Conservation (phyloP, 2,329 filamentous ascomycete genomes). For the Arthrobotrys conoides region DNA sequence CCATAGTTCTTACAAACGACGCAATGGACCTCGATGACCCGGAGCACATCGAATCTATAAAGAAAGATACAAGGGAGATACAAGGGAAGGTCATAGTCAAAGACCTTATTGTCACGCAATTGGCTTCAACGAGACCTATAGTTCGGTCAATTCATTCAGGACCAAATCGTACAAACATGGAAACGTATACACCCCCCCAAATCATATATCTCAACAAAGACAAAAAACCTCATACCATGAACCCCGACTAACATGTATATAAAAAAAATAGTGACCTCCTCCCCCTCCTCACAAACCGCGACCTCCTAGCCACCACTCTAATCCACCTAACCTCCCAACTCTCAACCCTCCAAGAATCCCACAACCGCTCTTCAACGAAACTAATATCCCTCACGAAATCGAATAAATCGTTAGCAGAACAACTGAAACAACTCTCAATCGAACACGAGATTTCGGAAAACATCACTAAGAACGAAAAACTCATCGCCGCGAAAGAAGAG, state of each 20-base stretch:
- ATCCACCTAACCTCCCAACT: constrained; percentile 48
- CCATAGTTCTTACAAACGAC: constrained; percentile 42
- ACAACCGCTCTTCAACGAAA: constrained; percentile 17
- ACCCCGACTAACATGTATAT: constrained; percentile 10
- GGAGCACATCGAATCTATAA: constrained; percentile 25
- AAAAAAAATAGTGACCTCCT: constrained; percentile 44
- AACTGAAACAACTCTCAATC: constrained; percentile 34
- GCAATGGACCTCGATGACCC: constrained; percentile 56
- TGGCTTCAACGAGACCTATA: constrained; percentile 55
- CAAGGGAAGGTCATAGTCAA: constrained; percentile 55
- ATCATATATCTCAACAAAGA: neutral
- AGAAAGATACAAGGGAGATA: constrained; percentile 35
- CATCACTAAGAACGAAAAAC: constrained; percentile 41
- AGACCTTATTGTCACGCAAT: constrained; percentile 53
- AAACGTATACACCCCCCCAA: constrained; percentile 27
- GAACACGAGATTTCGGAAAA: constrained; percentile 49
- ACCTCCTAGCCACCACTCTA: constrained; percentile 46
- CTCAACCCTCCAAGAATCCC: constrained; percentile 33
- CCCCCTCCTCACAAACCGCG: constrained; percentile 53
- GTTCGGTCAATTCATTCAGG: constrained; percentile 55
- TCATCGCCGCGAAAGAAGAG: constrained; percentile 71
- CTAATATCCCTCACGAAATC: constrained; percentile 37
- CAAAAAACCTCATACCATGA: neutral
- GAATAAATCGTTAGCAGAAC: constrained; percentile 49
- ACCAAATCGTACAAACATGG: constrained; percentile 56